Conservation (phyloP, 768 basidiomycete genomes). For the Asterophora lycoperdoides region DNA sequence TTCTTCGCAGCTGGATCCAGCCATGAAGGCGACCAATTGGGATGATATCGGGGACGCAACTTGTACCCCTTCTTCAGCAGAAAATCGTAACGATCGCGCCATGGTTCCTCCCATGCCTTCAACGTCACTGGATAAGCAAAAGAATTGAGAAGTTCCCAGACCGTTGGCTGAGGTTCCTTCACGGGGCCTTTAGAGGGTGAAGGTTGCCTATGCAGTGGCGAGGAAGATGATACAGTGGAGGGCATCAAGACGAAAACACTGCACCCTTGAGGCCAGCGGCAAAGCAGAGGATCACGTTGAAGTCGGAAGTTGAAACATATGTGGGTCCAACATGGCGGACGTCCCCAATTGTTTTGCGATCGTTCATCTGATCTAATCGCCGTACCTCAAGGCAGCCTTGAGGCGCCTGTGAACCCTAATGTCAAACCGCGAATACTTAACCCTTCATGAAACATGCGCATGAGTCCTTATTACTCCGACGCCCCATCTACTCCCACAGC, state of each 20-base stretch:
- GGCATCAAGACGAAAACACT: neutral
- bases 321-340: neutral
- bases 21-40: slow-evolving; percentile 21
- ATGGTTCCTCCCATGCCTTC: slow-evolving; percentile 17
- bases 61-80: slow-evolving; percentile 23
- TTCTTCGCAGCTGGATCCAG: slow-evolving; percentile 16
- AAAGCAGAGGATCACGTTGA: no score
- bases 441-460: no score
- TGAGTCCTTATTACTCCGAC: no score
- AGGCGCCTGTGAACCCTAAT: no score
- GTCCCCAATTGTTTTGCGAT: no score
- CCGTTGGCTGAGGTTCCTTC: neutral
- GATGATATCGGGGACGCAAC: slow-evolving; percentile 25
- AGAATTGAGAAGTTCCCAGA: neutral
- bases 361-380: no score
- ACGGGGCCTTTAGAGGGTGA: no score
- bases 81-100: slow-evolving; percentile 26
- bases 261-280: neutral
- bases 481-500: no score
- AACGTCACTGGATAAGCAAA: neutral
- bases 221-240: neutral
- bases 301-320: neutral
- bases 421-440: no score
- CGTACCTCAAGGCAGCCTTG: neutral
- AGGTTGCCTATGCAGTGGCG: no score